Evolutionary conservation across 768 basidiomycete species (phyloP).

Genomic region (Auricularia heimuer): DNA sequence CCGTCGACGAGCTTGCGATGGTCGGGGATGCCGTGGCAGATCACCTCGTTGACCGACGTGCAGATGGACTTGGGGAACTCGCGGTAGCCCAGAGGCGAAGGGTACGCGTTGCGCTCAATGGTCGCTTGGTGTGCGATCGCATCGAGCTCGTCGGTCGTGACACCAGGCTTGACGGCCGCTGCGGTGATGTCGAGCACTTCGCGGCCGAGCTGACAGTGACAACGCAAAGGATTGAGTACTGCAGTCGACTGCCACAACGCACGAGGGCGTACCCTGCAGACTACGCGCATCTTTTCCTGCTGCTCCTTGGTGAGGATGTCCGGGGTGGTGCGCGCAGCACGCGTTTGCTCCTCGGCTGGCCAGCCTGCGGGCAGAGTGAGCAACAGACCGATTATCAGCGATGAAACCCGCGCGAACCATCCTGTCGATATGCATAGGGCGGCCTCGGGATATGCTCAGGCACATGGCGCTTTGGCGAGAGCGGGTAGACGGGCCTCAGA

Average conservation of each 20-base stretch:
- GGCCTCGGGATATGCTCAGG: constrained; percentile 80
- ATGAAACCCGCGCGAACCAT: constrained; percentile 19
- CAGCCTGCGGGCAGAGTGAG: constrained; percentile 32
- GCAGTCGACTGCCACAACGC: too few relatives aligned
- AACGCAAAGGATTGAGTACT: too few relatives aligned
- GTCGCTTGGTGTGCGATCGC: constrained; percentile 86
- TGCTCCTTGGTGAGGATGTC: constrained; percentile 56
- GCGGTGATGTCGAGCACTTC: constrained; percentile 94
- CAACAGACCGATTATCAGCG: constrained; percentile 12
- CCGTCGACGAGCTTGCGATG: constrained; percentile 75
- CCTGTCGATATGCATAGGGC: constrained; percentile 75
- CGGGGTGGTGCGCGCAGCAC: constrained; percentile 50
- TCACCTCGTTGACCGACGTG: constrained; percentile 93
- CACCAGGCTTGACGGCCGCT: constrained; percentile 72
- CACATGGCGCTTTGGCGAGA: constrained; percentile 64
- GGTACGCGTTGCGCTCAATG: constrained; percentile 86
- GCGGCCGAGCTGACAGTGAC: constrained; percentile 52
- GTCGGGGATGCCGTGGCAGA: constrained; percentile 97
- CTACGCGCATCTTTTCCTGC: constrained; percentile 81
- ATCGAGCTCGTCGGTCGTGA: constrained; percentile 94
- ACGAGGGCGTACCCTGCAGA: constrained; percentile 52
- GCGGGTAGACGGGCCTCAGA: constrained; percentile 78
- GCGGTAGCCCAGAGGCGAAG: constrained; percentile 86
- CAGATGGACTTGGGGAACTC: constrained; percentile 93
- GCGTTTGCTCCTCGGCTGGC: constrained; percentile 49